A percentile compares a stretch with the other conserved stretches of the same genome.
Evolutionary conservation across 1,284 basidiomycete species (phyloP).

Genomic region (Malassezia arunalokei): DNA sequence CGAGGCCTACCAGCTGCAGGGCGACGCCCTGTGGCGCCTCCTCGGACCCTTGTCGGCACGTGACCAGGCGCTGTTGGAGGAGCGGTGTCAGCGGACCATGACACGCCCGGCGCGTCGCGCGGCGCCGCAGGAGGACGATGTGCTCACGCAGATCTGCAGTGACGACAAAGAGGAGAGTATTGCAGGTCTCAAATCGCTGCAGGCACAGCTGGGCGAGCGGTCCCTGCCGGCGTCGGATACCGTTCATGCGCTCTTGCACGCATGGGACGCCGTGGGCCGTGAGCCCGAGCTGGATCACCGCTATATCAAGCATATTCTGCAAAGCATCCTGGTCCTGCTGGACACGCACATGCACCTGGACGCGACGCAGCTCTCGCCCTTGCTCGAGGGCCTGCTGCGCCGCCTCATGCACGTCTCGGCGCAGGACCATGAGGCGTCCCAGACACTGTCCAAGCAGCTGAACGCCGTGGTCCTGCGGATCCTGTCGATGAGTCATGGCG

Average conservation of each 20-base stretch:
- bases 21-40: constrained; percentile 70
- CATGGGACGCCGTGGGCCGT: background rate
- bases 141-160: constrained; percentile 55
- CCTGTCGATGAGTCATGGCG: constrained; percentile 78
- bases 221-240: background rate
- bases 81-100: constrained; percentile 68
- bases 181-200: constrained; percentile 70
- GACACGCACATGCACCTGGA: background rate
- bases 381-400: constrained; percentile 68
- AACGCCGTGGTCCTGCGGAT: constrained; percentile 93
- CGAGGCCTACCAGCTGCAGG: constrained; percentile 70
- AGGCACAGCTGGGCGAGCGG: background rate
- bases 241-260: background rate
- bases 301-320: constrained; percentile 37
- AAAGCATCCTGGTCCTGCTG: constrained; percentile 11
- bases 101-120: background rate
- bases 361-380: background rate
- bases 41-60: constrained; percentile 68
- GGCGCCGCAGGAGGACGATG: constrained; percentile 21
- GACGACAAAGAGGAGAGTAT: constrained; percentile 73
- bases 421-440: constrained; percentile 47
- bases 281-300: constrained; percentile 14
- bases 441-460: constrained; percentile 79
- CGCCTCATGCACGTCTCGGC: constrained; percentile 65
- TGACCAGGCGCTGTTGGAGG: constrained; percentile 81